Evolutionary conservation across 495 filamentous ascomycete species (phyloP), one percentile per base, ranked within the genome.

Genomic region (Aspergillus coremiiformis): DNA sequence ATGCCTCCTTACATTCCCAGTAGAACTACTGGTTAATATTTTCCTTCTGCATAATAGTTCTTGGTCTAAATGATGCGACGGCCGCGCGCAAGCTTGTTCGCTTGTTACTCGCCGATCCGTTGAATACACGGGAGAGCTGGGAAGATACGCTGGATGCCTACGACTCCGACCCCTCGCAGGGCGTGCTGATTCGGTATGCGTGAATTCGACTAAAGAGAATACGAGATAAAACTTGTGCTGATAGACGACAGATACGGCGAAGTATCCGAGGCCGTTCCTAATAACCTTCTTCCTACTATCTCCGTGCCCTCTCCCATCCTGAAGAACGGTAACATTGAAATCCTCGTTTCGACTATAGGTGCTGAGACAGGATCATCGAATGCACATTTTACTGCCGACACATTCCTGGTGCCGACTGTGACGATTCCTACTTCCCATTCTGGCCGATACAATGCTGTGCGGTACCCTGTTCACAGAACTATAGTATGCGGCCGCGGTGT

Each of bases 401-500:
- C 67, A 14, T 74, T 88, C 32, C 78, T 96, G 9, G 83, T 86
- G 32, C 90, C 90, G 3, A 80, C 78, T 3, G 77, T 93, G 30
- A 82, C 85, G 12, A 83, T 86, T 21, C 78, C 78, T 10, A 79
- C 73, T 11, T 84, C 84, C 39, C 68, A 71, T 42, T 77, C 74
- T 10, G 83, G 81, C 14, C 77, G 78, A 49, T 72, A 80, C 42
- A 79, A 79, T 20, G 66, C 84, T 32, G 73, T 95, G 10, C 81
- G 82, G 9, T 89, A 90, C 49, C 91, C 93, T 0, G 89, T 96
- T 14, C 93, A 98, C 58, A 86, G 84, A 64, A 80, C 84, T 9
- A 65, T 97, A 21, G 55, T 96, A 12, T 82, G 94, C 27, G 83
- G 81, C 3, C 77, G 84, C 37, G 91, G 89, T 0, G 60, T 82